A percentile compares a stretch with the other conserved stretches of the same genome.
Evolutionary conservation across 2,329 filamentous ascomycete species (phyloP).

Genomic region (Dothistroma septosporum): DNA sequence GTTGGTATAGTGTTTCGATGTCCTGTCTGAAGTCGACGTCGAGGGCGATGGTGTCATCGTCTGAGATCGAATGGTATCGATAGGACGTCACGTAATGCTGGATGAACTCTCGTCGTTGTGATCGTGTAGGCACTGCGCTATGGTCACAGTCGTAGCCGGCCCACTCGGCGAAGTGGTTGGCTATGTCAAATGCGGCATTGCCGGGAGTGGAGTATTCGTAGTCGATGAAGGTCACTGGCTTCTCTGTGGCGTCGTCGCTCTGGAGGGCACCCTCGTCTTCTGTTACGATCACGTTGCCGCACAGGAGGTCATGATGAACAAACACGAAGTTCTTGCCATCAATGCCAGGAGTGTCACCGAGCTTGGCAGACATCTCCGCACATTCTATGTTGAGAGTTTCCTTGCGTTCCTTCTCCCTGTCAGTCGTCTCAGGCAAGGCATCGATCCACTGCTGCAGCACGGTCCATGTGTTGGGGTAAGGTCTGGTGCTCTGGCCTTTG

Average conservation of each 20-base stretch:
- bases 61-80: constrained; percentile 38
- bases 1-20: constrained; percentile 63
- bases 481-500: constrained; percentile 52
- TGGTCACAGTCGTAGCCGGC: constrained; percentile 95
- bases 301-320: constrained; percentile 92
- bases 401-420: constrained; percentile 64
- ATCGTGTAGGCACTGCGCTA: constrained; percentile 70
- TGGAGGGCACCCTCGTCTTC: constrained; percentile 25
- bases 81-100: constrained; percentile 77
- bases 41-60: constrained; percentile 46
- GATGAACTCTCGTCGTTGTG: constrained; percentile 75
- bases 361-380: constrained; percentile 61
- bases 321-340: constrained; percentile 80
- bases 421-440: constrained; percentile 71
- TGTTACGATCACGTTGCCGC: constrained; percentile 87
- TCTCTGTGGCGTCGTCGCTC: constrained; percentile 26
- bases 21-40: constrained; percentile 55
- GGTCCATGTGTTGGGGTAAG: constrained; percentile 85
- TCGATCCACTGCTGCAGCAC: constrained; percentile 95
- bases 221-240: constrained; percentile 78
- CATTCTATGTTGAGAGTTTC: constrained; percentile 70
- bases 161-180: constrained; percentile 99
- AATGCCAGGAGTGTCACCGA: constrained; percentile 73
- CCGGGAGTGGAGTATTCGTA: constrained; percentile 97
- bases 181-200: constrained; percentile 90